These are phyloP conservation scores for Thecaphora frezii DNA, from an alignment of 1,284 basidiomycete species.

Conservation along the genomic window DNA sequence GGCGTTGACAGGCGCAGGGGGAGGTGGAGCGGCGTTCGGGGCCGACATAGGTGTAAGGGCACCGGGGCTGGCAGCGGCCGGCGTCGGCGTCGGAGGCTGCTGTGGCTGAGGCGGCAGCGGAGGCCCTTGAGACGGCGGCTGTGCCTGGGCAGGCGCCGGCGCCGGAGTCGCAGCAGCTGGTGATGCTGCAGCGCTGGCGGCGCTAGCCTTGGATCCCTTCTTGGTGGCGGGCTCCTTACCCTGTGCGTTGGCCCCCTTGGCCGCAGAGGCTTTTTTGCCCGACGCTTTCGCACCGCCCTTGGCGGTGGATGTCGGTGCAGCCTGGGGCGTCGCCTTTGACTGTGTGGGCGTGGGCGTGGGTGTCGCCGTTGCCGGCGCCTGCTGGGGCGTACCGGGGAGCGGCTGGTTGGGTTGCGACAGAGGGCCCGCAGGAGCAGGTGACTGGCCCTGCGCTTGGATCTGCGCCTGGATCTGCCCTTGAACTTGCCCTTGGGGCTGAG, in stretches of 20 bases:
- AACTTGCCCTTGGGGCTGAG: background rate
- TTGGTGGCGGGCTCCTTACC: conserved; percentile 10
- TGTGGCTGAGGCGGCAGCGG: conserved; percentile 9
- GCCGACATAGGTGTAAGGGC: too few species aligned
- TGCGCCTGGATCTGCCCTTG: background rate
- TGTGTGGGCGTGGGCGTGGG: conserved; percentile 10
- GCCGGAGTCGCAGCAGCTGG: conserved; percentile 2
- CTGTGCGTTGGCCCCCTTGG: conserved; percentile 21
- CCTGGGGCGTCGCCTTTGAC: conserved; percentile 13
- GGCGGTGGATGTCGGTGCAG: conserved; percentile 14
- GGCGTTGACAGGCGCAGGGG: too few species aligned
- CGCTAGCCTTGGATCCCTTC: conserved; percentile 8
- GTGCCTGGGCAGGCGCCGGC: conserved; percentile 4
- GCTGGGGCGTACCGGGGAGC: background rate
- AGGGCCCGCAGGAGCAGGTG: conserved; percentile 5
- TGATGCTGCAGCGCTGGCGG: conserved; percentile 4
- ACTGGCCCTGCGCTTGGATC: conserved; percentile 2
- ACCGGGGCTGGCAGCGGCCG: too few species aligned
- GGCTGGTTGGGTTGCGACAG: conserved; percentile 9
- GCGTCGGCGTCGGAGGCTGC: too few species aligned
- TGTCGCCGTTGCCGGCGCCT: conserved; percentile 1
- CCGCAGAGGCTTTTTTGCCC: conserved; percentile 17
- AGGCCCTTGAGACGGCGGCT: conserved; percentile 16
- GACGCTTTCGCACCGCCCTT: conserved; percentile 23
- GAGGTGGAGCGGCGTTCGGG: too few species aligned